Evolutionary conservation across 768 basidiomycete species (phyloP), one percentile per base, ranked within the genome.

Genomic region (Royoungia palumana): DNA sequence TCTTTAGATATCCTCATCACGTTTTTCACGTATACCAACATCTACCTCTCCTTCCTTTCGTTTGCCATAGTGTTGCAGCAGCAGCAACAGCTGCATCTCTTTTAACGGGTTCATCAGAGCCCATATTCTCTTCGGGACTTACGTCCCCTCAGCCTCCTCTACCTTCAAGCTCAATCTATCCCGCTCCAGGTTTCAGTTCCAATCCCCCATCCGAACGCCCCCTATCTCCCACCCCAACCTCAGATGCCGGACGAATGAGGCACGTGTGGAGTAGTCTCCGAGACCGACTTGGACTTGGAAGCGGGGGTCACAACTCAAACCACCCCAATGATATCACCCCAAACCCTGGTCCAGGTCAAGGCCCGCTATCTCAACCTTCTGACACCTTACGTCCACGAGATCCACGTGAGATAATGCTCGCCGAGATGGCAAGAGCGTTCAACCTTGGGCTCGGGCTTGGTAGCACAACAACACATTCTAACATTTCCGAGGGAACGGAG

Each of bases 31-130:
- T 19, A 35, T 20, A 41, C 41, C 19, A 12, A 48, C 30, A 14
- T 21, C 2, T 27, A 27, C 22, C 25, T 43, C 11, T 32, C 24
- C 27, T 36, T 38, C 20, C 40, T 35, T 44, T 35, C 35, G 25
- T n/a, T 13, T 13, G 2, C 17, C 11, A 41, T 53, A 88, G 90
- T 57, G 90, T 92, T 27, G 90, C 90, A 4, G 89, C 90, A n/a
- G 87, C 90, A 10, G 90, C 90, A n/a, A 91, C 89, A 1, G 89
- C 90, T 2, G 88, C 87, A 8, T 92, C 90, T 4, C 75, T 89
- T 24, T 75, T 89, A n/a, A 83, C 84, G 2, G 87, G 87, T 30
- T 79, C 82, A 20, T 80, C 82, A 5, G 79, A 84, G 41, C 76
- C 81, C 11, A 77, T 88, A 37, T 75, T 85, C 47, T 75, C 79